These are phyloP conservation scores for Cladophialophora exuberans DNA, from an alignment of 2,329 filamentous ascomycete genomes.

Conservation along the genomic window DNA sequence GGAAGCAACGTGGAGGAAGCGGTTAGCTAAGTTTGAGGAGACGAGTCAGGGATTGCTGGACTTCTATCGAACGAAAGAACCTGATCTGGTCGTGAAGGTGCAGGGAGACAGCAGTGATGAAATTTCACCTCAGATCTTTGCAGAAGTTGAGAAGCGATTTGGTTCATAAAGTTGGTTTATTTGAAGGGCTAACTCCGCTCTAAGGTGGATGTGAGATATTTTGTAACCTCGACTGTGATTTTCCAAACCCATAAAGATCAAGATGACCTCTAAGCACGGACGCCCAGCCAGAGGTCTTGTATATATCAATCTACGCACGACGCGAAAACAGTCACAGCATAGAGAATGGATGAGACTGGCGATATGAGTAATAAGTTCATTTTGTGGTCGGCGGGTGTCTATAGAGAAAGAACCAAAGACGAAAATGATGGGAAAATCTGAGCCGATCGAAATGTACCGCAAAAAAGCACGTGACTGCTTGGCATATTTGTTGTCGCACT, in stretches of 20 bases:
- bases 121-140: conserved; percentile 86
- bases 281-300: conserved; percentile 35
- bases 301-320: conserved; percentile 29
- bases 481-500: conserved; percentile 18
- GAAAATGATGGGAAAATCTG: too few species aligned
- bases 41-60: conserved; percentile 83
- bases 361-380: conserved; percentile 31
- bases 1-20: conserved; percentile 79
- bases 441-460: neutral
- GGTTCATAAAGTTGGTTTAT: conserved; percentile 33
- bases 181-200: neutral
- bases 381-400: conserved; percentile 30
- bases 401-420: conserved; percentile 12
- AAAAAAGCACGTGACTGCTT: conserved; percentile 6
- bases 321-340: conserved; percentile 33
- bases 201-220: neutral
- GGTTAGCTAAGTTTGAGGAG: conserved; percentile 83
- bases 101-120: conserved; percentile 90
- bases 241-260: conserved; percentile 36
- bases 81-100: conserved; percentile 81
- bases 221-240: conserved; percentile 37
- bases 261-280: conserved; percentile 35
- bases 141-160: conserved; percentile 81
- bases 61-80: conserved; percentile 74
- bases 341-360: conserved; percentile 28